Conservation (phyloP, 192 early-diverging fungal genomes). For the Umbelopsis isabellina region DNA sequence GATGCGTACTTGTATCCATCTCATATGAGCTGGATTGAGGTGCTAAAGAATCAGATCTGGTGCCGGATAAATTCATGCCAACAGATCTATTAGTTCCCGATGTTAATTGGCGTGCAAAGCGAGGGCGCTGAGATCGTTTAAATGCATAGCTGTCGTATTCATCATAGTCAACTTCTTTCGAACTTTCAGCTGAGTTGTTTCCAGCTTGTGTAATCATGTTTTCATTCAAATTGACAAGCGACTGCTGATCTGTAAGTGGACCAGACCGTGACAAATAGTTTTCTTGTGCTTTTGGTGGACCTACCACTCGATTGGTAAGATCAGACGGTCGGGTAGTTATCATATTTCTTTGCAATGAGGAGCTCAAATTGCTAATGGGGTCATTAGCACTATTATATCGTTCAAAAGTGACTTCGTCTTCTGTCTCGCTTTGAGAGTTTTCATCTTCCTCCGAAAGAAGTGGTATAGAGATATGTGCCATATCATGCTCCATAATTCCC, state of each 20-base stretch:
- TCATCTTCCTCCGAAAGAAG: slow-evolving; percentile 41
- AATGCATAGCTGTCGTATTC: slow-evolving; percentile 34
- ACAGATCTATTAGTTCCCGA: not conserved
- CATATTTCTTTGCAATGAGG: not conserved
- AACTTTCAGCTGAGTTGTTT: not conserved
- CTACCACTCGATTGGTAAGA: not conserved
- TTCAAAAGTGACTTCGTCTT: not conserved
- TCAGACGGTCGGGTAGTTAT: not conserved
- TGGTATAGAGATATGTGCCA: slow-evolving; percentile 56
- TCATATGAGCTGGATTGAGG: slow-evolving; percentile 6
- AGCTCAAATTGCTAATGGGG: slow-evolving; percentile 14
- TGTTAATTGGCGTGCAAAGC: slow-evolving; percentile 24
- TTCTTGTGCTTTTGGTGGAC: not conserved
- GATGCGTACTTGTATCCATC: not conserved
- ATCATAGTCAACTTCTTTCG: not conserved
- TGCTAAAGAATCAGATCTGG: not conserved
- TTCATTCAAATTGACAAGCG: not conserved
- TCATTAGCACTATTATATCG: not conserved
- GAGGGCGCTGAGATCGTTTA: slow-evolving; percentile 31
- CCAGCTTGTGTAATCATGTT: not conserved
- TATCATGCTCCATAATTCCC: slow-evolving; percentile 71
- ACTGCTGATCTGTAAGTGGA: not conserved
- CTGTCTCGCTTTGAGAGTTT: not conserved
- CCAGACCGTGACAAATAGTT: slow-evolving; percentile 29
- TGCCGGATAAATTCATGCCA: not conserved